Evolutionary conservation across 352 stramenopile species (phyloP).

Genomic region (Aphanomyces stellatus): DNA sequence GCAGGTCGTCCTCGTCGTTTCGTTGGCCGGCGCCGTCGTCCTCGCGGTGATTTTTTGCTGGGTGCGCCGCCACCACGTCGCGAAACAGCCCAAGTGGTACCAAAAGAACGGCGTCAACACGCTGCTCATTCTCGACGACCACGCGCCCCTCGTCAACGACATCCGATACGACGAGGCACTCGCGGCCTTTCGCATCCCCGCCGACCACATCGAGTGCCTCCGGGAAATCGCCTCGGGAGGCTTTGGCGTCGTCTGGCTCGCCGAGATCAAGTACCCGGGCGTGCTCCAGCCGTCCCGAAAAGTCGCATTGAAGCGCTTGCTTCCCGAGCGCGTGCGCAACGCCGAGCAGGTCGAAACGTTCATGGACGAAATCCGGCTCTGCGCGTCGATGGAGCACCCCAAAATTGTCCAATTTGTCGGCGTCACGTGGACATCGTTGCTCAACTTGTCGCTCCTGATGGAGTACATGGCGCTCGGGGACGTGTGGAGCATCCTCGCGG

Average conservation of each 20-base stretch:
- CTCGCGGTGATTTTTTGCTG: neutral
- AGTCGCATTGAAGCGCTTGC: slow-evolving; percentile 41
- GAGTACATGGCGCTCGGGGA: slow-evolving; percentile 20
- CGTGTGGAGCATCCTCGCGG: slow-evolving; percentile 7
- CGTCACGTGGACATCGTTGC: slow-evolving; percentile 39
- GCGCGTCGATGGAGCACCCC: slow-evolving; percentile 52
- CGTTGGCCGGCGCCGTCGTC: neutral
- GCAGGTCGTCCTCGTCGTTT: neutral
- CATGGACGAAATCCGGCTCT: slow-evolving; percentile 54
- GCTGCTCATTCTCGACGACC: neutral
- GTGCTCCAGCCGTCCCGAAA: neutral
- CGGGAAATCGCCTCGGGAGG: slow-evolving; percentile 29
- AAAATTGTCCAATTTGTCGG: slow-evolving; percentile 71
- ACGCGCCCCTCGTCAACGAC: neutral
- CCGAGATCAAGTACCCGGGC: slow-evolving; percentile 23
- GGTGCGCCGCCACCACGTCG: slow-evolving; percentile 18
- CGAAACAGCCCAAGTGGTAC: slow-evolving; percentile 29
- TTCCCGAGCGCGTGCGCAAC: slow-evolving; percentile 26
- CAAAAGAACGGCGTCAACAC: neutral
- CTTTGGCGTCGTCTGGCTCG: slow-evolving; percentile 36
- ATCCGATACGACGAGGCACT: neutral
- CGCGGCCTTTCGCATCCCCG: neutral
- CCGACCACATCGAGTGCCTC: neutral
- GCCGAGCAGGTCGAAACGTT: slow-evolving; percentile 19
- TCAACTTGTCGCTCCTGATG: slow-evolving; percentile 29